These are phyloP conservation scores for Spiromastix sp. DNA, from an alignment of 2,329 filamentous ascomycete genomes.

Conservation along the genomic window DNA sequence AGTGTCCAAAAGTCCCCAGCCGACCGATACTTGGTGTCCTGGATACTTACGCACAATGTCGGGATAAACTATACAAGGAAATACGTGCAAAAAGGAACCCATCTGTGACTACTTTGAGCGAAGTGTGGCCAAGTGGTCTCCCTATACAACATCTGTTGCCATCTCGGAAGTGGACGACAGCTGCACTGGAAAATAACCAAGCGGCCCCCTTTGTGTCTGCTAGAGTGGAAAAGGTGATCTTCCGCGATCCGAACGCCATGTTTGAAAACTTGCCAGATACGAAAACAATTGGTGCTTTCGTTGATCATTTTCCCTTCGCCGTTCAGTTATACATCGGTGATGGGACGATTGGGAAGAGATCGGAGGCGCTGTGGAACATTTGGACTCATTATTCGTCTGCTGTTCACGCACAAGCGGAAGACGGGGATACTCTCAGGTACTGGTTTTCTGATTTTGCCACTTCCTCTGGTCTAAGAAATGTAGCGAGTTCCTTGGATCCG, in stretches of 20 bases:
- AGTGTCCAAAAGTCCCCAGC: neutral
- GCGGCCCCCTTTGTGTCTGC: slow-evolving; percentile 7
- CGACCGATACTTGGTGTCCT: slow-evolving; percentile 6
- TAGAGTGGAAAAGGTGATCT: slow-evolving; percentile 7
- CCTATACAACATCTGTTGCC: slow-evolving; percentile 9
- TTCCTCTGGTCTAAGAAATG: too few species aligned
- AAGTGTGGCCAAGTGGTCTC: slow-evolving; percentile 10
- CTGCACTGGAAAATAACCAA: slow-evolving; percentile 1
- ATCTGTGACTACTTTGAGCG: slow-evolving; percentile 1
- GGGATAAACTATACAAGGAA: slow-evolving; percentile 10
- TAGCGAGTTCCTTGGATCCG: too few species aligned
- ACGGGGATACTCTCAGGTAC: too few species aligned
- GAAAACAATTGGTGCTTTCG: too few species aligned
- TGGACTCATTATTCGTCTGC: slow-evolving; percentile 12
- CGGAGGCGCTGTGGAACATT: slow-evolving; percentile 5
- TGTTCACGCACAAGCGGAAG: too few species aligned
- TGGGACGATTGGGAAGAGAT: too few species aligned
- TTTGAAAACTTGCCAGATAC: too few species aligned
- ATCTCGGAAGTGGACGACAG: slow-evolving; percentile 5
- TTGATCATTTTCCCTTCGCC: too few species aligned
- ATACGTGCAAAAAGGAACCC: slow-evolving; percentile 6
- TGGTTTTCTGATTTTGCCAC: too few species aligned
- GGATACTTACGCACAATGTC: slow-evolving; percentile 8
- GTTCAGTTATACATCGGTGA: too few species aligned
- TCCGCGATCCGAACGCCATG: too few species aligned